A percentile compares a stretch with the other conserved stretches of the same genome.
These are phyloP conservation scores for Pisolithus thermaeus DNA, from an alignment of 1,284 basidiomycete species.

Conservation along the genomic window DNA sequence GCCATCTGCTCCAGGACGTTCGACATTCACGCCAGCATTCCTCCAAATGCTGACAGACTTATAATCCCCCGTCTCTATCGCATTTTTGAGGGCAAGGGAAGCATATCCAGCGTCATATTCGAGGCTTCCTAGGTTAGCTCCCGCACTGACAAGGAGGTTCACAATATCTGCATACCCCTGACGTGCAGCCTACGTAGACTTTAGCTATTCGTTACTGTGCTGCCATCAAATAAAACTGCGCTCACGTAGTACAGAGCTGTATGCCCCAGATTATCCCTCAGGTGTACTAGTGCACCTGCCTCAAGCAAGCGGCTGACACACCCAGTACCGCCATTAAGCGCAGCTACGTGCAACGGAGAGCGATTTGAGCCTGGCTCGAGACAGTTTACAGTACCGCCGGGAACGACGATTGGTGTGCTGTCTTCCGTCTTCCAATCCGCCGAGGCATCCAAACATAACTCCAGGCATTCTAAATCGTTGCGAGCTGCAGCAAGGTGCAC, in stretches of 20 bases:
- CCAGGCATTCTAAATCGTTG: conserved; percentile 58
- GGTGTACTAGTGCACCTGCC: conserved; percentile 83
- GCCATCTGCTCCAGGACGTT: neutral
- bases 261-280: conserved; percentile 73
- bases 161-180: conserved; percentile 61
- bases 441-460: conserved; percentile 47
- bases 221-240: conserved; percentile 4
- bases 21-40: conserved; percentile 31
- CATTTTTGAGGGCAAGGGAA: conserved; percentile 43
- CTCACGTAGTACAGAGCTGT: conserved; percentile 77
- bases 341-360: conserved; percentile 78
- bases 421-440: conserved; percentile 24
- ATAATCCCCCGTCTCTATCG: conserved; percentile 39
- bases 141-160: conserved; percentile 63
- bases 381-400: conserved; percentile 66
- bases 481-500: conserved; percentile 71
- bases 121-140: conserved; percentile 65
- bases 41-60: conserved; percentile 47
- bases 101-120: conserved; percentile 60
- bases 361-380: conserved; percentile 63
- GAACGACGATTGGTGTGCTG: conserved; percentile 29
- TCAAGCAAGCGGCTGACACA: conserved; percentile 61
- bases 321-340: conserved; percentile 57
- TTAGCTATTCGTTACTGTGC: conserved; percentile 1
- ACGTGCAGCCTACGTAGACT: conserved; percentile 52